These are phyloP conservation scores for Cicer judaicum DNA, from an alignment of 306 rosid species.

Conservation along the genomic window DNA sequence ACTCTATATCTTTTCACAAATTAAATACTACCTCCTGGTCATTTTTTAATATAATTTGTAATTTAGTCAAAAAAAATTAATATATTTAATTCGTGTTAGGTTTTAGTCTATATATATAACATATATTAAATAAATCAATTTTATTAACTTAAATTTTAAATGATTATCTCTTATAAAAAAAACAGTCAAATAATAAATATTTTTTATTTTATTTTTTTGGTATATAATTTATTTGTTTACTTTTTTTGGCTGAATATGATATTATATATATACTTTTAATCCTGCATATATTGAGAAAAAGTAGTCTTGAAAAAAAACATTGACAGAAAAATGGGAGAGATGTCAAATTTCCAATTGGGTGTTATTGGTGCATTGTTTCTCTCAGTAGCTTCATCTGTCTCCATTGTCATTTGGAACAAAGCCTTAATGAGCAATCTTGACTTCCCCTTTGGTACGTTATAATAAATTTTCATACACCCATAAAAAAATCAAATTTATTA, in stretches of 20 bases:
- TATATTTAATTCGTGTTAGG: too few species aligned
- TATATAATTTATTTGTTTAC: too few species aligned
- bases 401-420: slow-evolving; percentile 98
- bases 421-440: slow-evolving; percentile 99
- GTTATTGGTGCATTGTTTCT: slow-evolving; percentile 92
- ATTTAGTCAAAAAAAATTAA: too few species aligned
- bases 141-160: too few species aligned
- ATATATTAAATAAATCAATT: too few species aligned
- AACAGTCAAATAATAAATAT: too few species aligned
- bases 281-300: background rate
- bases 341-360: slow-evolving; percentile 75
- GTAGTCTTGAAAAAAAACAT: slow-evolving; percentile 5
- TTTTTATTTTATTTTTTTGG: too few species aligned
- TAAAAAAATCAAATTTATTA: background rate
- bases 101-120: too few species aligned
- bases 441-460: slow-evolving; percentile 77
- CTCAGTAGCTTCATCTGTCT: slow-evolving; percentile 95
- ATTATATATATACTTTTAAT: background rate
- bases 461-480: background rate
- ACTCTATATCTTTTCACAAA: too few species aligned
- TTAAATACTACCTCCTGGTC: too few species aligned
- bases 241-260: background rate
- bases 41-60: too few species aligned
- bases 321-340: slow-evolving; percentile 83
- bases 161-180: too few species aligned